Base-by-base conservation (phyloP, 495 filamentous ascomycete species). In the Chaetomium tenue region DNA sequence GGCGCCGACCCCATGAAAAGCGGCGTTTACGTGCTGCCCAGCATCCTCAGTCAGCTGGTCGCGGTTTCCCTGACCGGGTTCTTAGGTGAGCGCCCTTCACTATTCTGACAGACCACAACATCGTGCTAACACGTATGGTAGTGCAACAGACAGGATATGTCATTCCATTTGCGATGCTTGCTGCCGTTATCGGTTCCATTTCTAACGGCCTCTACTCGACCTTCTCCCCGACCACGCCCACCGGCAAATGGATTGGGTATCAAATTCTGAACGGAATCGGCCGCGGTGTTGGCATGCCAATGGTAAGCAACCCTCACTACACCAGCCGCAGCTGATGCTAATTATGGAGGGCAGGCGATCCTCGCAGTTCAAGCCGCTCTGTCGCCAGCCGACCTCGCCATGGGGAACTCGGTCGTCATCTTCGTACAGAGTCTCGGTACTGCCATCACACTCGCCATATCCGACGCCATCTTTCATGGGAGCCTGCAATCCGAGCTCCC, bases 251-350 rank as follows among this genome's bases (percentile, higher is more conserved):
- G n/a, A 84, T 89, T 56, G 86, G 83, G 2, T 89, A 84, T 67
- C 87, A 90, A 66, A 73, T 89, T 48, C 61, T 91, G n/a, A 86
- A 78, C 64, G 89, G 89, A 20, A 65, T 84, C 3, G 88, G 88
- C 20, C 71, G 89, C 5, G 90, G 89, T 0, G 63, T 83, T 0
- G 87, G 87, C 11, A 79, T 87, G 76, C 88, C 89, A 67, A 69
- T 72, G 66, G 67, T 67, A 61, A 40, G 65, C 20, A 23, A 4
- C 30, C 2, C 0, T 0, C 46, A 3, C 9, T 2, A 4, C 26
- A 39, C 37, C 42, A 30, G 28, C 16, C 22, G 37, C 5, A 15
- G 1, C 25, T 33, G 15, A 26, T 23, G 23, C 47, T 18, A 23
- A 40, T 28, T 25, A 2, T 13, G n/a, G 22, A 52, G n/a, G 18